A percentile compares a stretch with the other conserved stretches of the same genome.
Evolutionary conservation across 768 basidiomycete species (phyloP).

Genomic region (Auricularia cornea): DNA sequence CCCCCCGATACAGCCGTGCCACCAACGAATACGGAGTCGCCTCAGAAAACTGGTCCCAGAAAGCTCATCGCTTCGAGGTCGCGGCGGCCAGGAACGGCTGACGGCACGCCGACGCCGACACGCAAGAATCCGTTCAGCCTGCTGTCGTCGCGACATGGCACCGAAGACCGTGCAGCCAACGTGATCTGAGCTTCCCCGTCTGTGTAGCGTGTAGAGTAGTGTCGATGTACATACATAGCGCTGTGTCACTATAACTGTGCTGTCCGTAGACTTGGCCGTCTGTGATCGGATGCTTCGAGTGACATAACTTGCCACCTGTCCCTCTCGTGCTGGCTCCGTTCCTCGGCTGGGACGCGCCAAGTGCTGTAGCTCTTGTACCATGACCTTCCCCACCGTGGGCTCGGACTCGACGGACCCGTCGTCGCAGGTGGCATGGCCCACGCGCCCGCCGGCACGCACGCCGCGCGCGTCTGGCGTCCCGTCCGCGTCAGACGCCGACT

Average conservation of each 20-base stretch:
- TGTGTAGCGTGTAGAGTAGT: no score
- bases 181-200: not conserved
- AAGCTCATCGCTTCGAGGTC: not conserved
- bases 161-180: not conserved
- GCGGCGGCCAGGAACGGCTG: not conserved
- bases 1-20: not conserved
- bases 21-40: not conserved
- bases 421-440: conserved; percentile 72
- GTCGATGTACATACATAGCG: no score
- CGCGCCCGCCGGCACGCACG: conserved; percentile 9
- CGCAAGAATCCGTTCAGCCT: not conserved
- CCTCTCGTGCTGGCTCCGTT: not conserved
- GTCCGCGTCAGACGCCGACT: conserved; percentile 1
- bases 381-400: conserved; percentile 50
- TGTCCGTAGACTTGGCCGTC: not conserved
- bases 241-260: not conserved
- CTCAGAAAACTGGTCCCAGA: not conserved
- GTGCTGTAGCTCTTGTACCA: conserved; percentile 16
- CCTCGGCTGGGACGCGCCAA: not conserved
- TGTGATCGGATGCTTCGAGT: not conserved
- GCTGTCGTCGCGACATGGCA: not conserved
- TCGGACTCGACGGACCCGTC: conserved; percentile 67
- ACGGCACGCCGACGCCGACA: not conserved
- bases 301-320: not conserved
- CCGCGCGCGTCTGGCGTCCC: not conserved